Conservation (phyloP, 495 filamentous ascomycete species). For the Talaromyces nanjingensis region DNA sequence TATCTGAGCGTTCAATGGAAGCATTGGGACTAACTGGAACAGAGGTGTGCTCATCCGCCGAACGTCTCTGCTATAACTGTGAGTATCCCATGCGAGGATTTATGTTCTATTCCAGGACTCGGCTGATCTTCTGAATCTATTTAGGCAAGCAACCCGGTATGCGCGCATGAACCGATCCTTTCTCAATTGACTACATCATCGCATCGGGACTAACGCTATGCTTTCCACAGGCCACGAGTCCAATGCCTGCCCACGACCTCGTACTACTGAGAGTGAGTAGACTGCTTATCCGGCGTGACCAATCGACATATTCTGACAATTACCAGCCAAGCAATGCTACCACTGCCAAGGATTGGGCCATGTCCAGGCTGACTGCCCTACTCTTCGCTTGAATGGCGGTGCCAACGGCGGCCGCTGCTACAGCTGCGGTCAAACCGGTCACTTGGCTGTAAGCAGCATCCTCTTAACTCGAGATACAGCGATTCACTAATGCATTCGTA, state of each 20-base stretch:
- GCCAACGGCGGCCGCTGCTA: slow-evolving; percentile 85
- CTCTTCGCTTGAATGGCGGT: slow-evolving; percentile 79
- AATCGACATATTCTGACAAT: slow-evolving; percentile 20
- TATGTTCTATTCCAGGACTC: too few species aligned
- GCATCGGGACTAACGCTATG: slow-evolving; percentile 13
- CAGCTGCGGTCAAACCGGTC: slow-evolving; percentile 85
- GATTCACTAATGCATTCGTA: background rate
- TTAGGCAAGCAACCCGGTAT: slow-evolving; percentile 81
- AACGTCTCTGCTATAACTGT: slow-evolving; percentile 99
- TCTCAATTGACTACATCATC: slow-evolving; percentile 8
- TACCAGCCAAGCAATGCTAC: slow-evolving; percentile 92
- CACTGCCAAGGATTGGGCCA: slow-evolving; percentile 98
- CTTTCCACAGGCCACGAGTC: slow-evolving; percentile 80
- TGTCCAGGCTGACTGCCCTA: slow-evolving; percentile 98
- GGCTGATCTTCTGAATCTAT: slow-evolving; percentile 19
- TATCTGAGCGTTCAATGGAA: background rate
- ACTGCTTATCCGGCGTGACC: slow-evolving; percentile 1
- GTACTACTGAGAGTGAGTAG: slow-evolving; percentile 81
- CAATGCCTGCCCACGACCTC: slow-evolving; percentile 89
- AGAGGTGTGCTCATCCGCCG: slow-evolving; percentile 94
- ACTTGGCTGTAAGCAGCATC: slow-evolving; percentile 62
- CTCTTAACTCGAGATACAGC: background rate
- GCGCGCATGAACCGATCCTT: slow-evolving; percentile 15
- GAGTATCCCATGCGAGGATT: too few species aligned
- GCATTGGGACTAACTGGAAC: slow-evolving; percentile 13